Conservation (phyloP, 805 yeast species). For the Hanseniaspora pseudoguilliermondii region DNA sequence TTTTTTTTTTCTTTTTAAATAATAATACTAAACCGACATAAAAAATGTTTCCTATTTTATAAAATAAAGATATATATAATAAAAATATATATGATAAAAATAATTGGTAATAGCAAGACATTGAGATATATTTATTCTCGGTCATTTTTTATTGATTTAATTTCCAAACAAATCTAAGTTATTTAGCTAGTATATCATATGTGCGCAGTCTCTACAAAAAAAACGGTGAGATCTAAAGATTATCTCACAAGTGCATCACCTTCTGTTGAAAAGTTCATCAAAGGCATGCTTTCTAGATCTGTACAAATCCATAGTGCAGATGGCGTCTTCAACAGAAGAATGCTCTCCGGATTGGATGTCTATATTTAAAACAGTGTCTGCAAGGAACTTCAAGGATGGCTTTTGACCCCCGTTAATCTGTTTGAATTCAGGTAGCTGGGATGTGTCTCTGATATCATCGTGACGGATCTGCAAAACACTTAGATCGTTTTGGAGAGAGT, state of each 20-base stretch:
- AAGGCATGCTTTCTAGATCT: constrained; percentile 49
- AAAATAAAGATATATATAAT: too few relatives aligned
- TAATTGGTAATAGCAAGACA: too few relatives aligned
- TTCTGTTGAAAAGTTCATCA: constrained; percentile 27
- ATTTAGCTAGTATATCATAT: background rate
- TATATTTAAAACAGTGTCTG: constrained; percentile 41
- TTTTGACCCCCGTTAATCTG: constrained; percentile 45
- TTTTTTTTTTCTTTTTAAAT: background rate
- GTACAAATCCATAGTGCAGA: constrained; percentile 74
- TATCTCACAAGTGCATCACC: background rate
- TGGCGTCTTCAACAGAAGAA: constrained; percentile 84
- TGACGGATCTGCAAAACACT: constrained; percentile 55
- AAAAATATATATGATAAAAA: too few relatives aligned
- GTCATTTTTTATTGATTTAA: too few relatives aligned
- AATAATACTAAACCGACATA: background rate
- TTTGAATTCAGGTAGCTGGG: constrained; percentile 47
- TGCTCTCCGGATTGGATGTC: constrained; percentile 67
- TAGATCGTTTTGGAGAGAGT: constrained; percentile 70
- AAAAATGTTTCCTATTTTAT: too few relatives aligned
- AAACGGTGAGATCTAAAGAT: background rate
- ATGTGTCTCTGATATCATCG: constrained; percentile 67
- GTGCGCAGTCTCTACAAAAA: background rate
- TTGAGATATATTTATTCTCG: too few relatives aligned
- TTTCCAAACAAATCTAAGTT: too few relatives aligned
- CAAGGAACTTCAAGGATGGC: constrained; percentile 59